Evolutionary conservation across 1,284 basidiomycete species (phyloP).

Genomic region (Pseudozyma thailandica): DNA sequence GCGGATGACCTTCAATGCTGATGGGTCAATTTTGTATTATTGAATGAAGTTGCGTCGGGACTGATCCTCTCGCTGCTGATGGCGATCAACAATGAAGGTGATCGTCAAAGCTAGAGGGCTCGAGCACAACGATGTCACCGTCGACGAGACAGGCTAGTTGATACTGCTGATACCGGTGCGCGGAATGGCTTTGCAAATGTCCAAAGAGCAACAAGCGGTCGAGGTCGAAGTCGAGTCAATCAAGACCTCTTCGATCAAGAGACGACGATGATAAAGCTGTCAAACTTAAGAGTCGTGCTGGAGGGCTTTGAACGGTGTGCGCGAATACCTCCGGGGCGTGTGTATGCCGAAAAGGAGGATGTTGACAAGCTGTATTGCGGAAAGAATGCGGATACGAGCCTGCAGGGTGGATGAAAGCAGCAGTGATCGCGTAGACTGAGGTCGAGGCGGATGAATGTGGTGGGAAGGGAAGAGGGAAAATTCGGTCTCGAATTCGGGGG

Average conservation of each 20-base stretch:
- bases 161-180: conserved; percentile 24
- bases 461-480: conserved; percentile 43
- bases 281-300: conserved; percentile 21
- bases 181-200: conserved; percentile 11
- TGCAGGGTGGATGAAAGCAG: conserved; percentile 19
- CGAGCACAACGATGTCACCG: conserved; percentile 36
- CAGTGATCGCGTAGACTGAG: conserved; percentile 43
- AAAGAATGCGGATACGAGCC: conserved; percentile 17
- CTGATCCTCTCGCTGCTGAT: conserved; percentile 8
- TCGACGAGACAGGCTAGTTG: conserved; percentile 43
- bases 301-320: conserved; percentile 15
- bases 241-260: conserved; percentile 41
- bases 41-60: conserved; percentile 11
- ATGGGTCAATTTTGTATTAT: conserved; percentile 21
- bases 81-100: conserved; percentile 45
- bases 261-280: conserved; percentile 17
- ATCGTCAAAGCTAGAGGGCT: conserved; percentile 31
- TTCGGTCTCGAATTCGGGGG: conserved; percentile 32
- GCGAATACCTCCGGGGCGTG: conserved; percentile 4
- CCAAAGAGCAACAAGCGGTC: conserved; percentile 15
- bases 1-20: conserved; percentile 19
- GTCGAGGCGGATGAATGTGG: conserved; percentile 51
- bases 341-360: conserved; percentile 9
- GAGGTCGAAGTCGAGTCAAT: conserved; percentile 34
- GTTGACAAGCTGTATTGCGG: conserved; percentile 24